Base-by-base conservation (phyloP, 1,284 basidiomycete genomes). In the Malassezia equina region DNA sequence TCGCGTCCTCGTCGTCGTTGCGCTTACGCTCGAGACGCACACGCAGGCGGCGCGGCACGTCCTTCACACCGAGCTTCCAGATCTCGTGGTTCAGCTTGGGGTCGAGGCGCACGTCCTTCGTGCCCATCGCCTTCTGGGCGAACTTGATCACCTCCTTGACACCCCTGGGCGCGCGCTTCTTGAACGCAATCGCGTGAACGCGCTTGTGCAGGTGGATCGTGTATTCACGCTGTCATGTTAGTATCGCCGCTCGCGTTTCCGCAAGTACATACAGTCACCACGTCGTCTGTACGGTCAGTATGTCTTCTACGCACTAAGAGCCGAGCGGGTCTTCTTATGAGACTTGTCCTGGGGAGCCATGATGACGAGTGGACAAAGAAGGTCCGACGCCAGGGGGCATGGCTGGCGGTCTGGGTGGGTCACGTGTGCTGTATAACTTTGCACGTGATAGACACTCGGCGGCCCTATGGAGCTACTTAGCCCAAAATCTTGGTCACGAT, bases 1-100 rank as follows among this genome's bases (percentile, higher is more conserved):
- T 73, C 53, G 71, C 71, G 44, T 67, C 66, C 65, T 73, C 71
- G 63, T 73, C 71, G 63, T 73, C 71, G 64, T 73, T 73, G 53
- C 71, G 70, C 69, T 71, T 73, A 60, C 71, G 67, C 63, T 73
- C 71, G 31, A 73, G 64, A 45, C 70, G 63, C 34, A 73, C 69
- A 46, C 71, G 68, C 34, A 73, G 55, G 29, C 71, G 62, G 56
- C 68, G 62, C 45, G 71, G 71, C 47, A 71, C 66, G 58, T 71
- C 71, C 66, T 71, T 71, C 53, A 73, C 63, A 61, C 71, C 71
- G 57, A 66, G 62, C 64, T 71, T 69, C 71, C 71, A 73, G 53
- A 73, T 62, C 64, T 70, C 71, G 62, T 73, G 68, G 67, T 73
- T 73, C 49, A 71, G 63, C 66, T 73, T 73, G 51, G 71, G 71